Evolutionary conservation across 257 asterid species (phyloP).

Genomic region (Fraxinus anomala): DNA sequence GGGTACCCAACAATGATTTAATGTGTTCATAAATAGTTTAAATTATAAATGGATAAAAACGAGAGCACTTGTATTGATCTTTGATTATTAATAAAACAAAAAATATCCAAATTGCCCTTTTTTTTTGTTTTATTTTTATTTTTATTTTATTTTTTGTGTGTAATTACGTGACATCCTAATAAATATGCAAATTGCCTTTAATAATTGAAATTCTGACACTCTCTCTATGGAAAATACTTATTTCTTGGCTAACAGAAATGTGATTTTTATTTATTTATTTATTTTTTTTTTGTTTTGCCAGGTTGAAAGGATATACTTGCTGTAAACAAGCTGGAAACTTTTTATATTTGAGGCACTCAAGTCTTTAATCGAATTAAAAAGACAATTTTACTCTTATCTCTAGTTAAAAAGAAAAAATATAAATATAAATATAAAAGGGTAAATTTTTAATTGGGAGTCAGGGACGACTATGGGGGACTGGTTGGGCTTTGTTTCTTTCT

Average conservation of each 20-base stretch:
- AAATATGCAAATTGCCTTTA: constrained; percentile 1
- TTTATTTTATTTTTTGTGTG: too few species aligned
- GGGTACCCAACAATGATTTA: too few species aligned
- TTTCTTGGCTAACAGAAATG: constrained; percentile 20
- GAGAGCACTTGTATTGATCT: too few species aligned
- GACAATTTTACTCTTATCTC: neutral
- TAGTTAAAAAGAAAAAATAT: neutral
- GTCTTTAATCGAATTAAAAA: neutral
- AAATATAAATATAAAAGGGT: neutral
- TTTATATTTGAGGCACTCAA: neutral
- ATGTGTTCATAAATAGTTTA: too few species aligned
- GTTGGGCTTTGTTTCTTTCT: too few species aligned
- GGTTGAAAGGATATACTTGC: constrained; percentile 24
- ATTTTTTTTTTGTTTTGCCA: constrained; percentile 2
- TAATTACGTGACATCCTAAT: too few species aligned
- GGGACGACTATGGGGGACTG: too few species aligned
- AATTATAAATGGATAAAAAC: too few species aligned
- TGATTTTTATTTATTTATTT: neutral
- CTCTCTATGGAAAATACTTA: neutral
- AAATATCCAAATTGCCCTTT: too few species aligned
- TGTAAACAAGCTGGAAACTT: constrained; percentile 34
- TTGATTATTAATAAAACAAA: too few species aligned
- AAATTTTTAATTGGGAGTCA: too few species aligned
- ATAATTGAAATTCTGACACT: neutral
- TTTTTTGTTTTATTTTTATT: fast-evolving